Conservation (phyloP, 2,329 filamentous ascomycete species). For the Alternaria angustiovoidea region DNA sequence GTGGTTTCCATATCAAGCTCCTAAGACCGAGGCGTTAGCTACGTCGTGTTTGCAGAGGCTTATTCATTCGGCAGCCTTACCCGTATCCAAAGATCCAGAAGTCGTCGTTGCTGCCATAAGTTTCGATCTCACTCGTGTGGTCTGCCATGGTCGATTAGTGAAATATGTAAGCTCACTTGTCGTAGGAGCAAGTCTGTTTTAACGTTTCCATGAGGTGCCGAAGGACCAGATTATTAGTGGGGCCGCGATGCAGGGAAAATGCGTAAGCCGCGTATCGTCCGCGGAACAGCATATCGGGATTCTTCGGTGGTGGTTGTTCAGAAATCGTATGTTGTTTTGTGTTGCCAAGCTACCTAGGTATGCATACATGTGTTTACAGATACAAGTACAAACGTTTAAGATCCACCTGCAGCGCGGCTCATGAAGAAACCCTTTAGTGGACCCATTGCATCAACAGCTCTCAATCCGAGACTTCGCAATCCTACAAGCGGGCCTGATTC, state of each 20-base stretch:
- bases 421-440: conserved; percentile 87
- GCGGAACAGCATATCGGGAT: not conserved
- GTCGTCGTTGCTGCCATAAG: conserved; percentile 61
- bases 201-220: not conserved
- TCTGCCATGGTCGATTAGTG: conserved; percentile 30
- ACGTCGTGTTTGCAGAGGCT: not conserved
- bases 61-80: conserved; percentile 57
- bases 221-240: conserved; percentile 4
- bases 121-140: conserved; percentile 41
- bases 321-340: conserved; percentile 1
- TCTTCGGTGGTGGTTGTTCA: not conserved
- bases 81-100: conserved; percentile 99
- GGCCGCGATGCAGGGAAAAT: not conserved
- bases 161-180: not conserved
- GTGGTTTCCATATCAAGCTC: conserved; percentile 97
- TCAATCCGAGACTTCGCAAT: conserved; percentile 78
- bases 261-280: not conserved
- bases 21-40: conserved; percentile 55
- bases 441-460: conserved; percentile 75
- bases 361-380: conserved; percentile 20
- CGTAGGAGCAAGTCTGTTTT: conserved; percentile 3
- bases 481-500: conserved; percentile 81
- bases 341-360: conserved; percentile 7
- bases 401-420: conserved; percentile 64
- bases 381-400: conserved; percentile 25